Evolutionary conservation across 1,284 basidiomycete species (phyloP).

Genomic region (Moniliella sp.): DNA sequence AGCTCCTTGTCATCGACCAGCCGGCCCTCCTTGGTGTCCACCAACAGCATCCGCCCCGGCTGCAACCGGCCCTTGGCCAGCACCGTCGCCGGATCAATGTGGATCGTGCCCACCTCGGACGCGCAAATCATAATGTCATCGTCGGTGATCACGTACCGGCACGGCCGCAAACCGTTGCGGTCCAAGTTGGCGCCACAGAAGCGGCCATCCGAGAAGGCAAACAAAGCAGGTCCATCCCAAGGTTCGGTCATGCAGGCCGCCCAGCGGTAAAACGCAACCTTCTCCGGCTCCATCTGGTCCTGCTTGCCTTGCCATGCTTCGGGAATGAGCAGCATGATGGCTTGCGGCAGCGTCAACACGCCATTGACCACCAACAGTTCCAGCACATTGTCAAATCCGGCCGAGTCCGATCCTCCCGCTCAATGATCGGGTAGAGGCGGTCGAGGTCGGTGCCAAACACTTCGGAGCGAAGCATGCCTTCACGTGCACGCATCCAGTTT

Average conservation of each 20-base stretch:
- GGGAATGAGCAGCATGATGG: conserved; percentile 32
- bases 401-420: conserved; percentile 31
- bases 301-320: conserved; percentile 28
- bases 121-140: conserved; percentile 33
- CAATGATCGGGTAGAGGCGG: conserved; percentile 30
- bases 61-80: conserved; percentile 26
- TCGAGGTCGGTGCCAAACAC: conserved; percentile 29
- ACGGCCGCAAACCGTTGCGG: conserved; percentile 30
- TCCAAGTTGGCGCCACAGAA: conserved; percentile 33
- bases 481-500: conserved; percentile 32
- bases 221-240: conserved; percentile 32
- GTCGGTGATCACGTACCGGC: conserved; percentile 29
- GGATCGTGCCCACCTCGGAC: conserved; percentile 27
- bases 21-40: conserved; percentile 30
- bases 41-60: conserved; percentile 31
- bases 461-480: conserved; percentile 25
- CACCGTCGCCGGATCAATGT: conserved; percentile 22
- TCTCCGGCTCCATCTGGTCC: conserved; percentile 26
- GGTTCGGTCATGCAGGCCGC: conserved; percentile 32
- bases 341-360: conserved; percentile 29
- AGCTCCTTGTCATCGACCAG: conserved; percentile 30
- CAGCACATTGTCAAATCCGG: conserved; percentile 30
- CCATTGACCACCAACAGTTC: conserved; percentile 32
- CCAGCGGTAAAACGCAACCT: conserved; percentile 30
- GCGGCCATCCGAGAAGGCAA: conserved; percentile 30